Base-by-base conservation (phyloP, 768 basidiomycete genomes). In the Lanmaoa rubissima region DNA sequence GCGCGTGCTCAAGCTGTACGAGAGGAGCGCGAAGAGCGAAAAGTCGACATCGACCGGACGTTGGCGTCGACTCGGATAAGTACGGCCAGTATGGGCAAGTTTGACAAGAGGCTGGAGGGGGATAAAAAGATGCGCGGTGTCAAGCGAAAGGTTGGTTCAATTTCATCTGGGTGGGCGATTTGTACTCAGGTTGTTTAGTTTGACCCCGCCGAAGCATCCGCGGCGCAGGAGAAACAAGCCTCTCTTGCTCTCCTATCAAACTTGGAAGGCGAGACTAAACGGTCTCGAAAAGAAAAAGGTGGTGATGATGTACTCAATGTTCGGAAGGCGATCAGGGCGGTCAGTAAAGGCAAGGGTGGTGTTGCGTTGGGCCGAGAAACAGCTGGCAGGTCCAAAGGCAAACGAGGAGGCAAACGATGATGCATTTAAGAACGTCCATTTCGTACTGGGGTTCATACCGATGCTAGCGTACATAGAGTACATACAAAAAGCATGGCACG, bases 41-140 rank as follows among this genome's bases (percentile, higher is more conserved):
- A 93, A 73, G 63, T 69, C 14, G 86, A 92, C 14, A 81, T 98
- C 17, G 89, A 94, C 21, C 79, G 80, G 55, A 87, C 88, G 2
- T 76, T 97, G 26, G 84, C 90, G 9, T 80, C 86, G 12, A 86
- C 89, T 2, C 84, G 90, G 57, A 76, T 78, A 31, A 94, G 94
- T 58, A 99, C 97, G 0, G 97, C 94, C 0, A 95, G 92, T 65
- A 87, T 99, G 87, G 97, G 97, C 61, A 87, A 83, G 64, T 99
- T 97, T 65, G 96, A 98, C 71, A 87, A 84, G 61, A 85, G 80
- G 67, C 80, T 98, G 21, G 89, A 95, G 50, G 95, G 95, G 13
- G 97, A 99, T 73, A 90, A 91, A 71, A 94, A 92, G 73, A 69
- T 86, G 43, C 83, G 84, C 36, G 94, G 94, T 7, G 75, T 94